These are phyloP conservation scores for Malus hybrid DNA, from an alignment of 331 rosid species.

Conservation along the genomic window DNA sequence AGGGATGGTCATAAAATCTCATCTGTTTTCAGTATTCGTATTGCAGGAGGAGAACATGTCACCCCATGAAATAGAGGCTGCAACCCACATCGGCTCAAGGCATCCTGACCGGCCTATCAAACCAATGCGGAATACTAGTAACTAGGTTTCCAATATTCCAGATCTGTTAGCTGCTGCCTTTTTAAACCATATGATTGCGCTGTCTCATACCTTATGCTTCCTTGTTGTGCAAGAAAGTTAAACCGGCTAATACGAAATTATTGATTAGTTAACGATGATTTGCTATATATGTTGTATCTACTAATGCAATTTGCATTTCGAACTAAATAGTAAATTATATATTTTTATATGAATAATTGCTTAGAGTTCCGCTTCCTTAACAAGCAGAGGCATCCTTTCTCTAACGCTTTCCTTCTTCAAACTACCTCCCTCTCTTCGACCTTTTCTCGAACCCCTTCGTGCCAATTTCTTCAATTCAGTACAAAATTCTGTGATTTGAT, in stretches of 20 bases:
- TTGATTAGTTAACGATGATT: too few species aligned
- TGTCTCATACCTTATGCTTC: too few species aligned
- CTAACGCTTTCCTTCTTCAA: constrained; percentile 6
- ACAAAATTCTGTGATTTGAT: constrained; percentile 38
- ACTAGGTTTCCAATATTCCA: too few species aligned
- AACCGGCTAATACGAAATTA: too few species aligned
- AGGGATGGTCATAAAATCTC: neutral
- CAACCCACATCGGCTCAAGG: constrained; percentile 87
- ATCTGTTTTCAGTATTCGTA: neutral
- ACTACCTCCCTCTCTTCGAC: constrained; percentile 14
- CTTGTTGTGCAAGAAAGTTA: too few species aligned
- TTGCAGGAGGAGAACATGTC: constrained; percentile 94
- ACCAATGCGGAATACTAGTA: neutral
- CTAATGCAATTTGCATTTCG: neutral
- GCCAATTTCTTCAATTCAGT: constrained; percentile 44
- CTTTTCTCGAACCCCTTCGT: constrained; percentile 27
- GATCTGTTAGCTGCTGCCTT: too few species aligned
- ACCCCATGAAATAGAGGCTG: constrained; percentile 64
- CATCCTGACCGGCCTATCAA: constrained; percentile 75
- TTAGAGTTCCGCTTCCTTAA: constrained; percentile 10
- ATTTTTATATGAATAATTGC: neutral
- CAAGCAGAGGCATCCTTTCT: constrained; percentile 35
- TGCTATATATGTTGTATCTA: neutral
- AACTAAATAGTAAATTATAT: neutral
- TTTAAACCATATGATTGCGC: too few species aligned